A percentile compares a stretch with the other conserved stretches of the same genome.
These are phyloP conservation scores for Serendipita sp. DNA, from an alignment of 768 basidiomycete genomes.

Conservation along the genomic window DNA sequence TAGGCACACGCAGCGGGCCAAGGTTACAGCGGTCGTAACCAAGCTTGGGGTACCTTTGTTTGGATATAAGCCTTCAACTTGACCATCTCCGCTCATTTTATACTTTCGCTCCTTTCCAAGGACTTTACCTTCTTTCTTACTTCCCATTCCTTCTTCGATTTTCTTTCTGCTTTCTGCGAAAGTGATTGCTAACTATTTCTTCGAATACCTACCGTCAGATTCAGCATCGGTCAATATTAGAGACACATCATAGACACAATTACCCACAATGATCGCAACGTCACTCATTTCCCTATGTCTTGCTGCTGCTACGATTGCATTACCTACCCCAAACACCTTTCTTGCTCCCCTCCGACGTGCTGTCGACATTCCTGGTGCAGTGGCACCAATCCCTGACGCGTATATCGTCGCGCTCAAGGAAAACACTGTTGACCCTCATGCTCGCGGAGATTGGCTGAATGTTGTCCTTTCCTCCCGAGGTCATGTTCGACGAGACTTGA, in stretches of 20 bases:
- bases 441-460: slow-evolving; percentile 1
- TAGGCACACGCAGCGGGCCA: no score
- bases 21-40: no score
- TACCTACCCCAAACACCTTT: neutral
- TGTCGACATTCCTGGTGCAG: neutral
- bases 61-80: no score
- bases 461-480: neutral
- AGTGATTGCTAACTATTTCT: neutral
- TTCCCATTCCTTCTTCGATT: neutral
- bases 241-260: neutral
- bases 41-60: no score
- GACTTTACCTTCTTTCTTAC: neutral
- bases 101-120: neutral
- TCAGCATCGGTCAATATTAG: neutral
- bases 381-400: neutral
- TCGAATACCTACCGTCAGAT: neutral
- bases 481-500: neutral
- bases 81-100: no score
- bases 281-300: neutral
- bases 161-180: slow-evolving; percentile 4
- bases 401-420: slow-evolving; percentile 3
- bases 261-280: neutral
- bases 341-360: neutral
- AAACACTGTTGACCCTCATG: neutral
- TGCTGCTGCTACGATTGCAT: neutral